A percentile compares a stretch with the other conserved stretches of the same genome.
Conservation (phyloP, 768 basidiomycete species). For the Suillus tomentosus region DNA sequence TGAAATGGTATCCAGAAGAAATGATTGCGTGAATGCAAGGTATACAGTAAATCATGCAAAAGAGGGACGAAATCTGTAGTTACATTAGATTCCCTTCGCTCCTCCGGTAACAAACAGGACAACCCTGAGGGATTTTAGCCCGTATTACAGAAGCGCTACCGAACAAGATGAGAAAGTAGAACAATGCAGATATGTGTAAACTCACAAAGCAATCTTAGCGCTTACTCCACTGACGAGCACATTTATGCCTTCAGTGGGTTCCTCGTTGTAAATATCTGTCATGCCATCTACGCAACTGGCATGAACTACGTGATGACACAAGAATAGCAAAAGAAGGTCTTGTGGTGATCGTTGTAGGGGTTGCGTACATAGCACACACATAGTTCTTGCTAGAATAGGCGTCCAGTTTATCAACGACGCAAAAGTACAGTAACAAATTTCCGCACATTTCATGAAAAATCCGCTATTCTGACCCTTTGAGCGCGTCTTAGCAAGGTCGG, state of each 20-base stretch:
- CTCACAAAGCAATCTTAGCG: constrained; percentile 81
- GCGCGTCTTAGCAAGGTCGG: constrained; percentile 65
- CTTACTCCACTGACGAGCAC: constrained; percentile 48
- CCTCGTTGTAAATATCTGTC: constrained; percentile 62
- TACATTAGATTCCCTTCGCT: constrained; percentile 48
- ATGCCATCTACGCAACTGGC: constrained; percentile 72
- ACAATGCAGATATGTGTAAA: constrained; percentile 1
- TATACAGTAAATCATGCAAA: constrained; percentile 12
- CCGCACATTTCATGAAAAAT: constrained; percentile 73
- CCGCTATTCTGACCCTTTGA: constrained; percentile 80
- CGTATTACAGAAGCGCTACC: constrained; percentile 70
- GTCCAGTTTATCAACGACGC: background rate
- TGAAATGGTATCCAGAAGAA: background rate
- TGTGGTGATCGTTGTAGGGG: constrained; percentile 60
- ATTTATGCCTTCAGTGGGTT: constrained; percentile 48
- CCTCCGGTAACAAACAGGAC: constrained; percentile 74
- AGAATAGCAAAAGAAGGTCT: constrained; percentile 69
- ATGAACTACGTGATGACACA: constrained; percentile 90
- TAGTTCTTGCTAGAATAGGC: constrained; percentile 50
- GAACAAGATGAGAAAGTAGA: constrained; percentile 16
- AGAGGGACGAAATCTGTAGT: background rate
- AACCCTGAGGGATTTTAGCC: constrained; percentile 63
- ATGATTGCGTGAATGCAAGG: background rate
- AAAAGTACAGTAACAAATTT: background rate
- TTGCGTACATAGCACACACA: constrained; percentile 68